These are phyloP conservation scores for Tuber borchii DNA, from an alignment of 495 filamentous ascomycete genomes.

Conservation along the genomic window DNA sequence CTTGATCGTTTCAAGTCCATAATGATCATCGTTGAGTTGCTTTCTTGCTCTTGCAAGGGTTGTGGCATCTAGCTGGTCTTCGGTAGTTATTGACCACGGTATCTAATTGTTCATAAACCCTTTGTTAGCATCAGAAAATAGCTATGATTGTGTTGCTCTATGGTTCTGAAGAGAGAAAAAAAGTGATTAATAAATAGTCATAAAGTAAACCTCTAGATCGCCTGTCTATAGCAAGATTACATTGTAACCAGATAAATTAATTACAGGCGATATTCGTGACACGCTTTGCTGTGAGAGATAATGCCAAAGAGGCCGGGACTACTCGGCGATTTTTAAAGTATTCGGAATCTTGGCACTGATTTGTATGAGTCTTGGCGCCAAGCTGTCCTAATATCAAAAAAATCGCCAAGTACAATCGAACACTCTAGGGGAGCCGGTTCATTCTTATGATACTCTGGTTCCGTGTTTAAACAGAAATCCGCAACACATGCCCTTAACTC, in stretches of 20 bases:
- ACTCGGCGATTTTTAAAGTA: no score
- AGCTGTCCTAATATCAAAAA: no score
- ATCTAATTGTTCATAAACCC: constrained; percentile 47
- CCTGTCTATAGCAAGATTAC: background rate
- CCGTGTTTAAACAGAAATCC: background rate
- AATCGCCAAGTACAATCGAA: no score
- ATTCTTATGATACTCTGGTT: background rate
- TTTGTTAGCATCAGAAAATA: constrained; percentile 16
- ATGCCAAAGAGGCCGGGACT: background rate
- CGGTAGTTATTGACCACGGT: constrained; percentile 80
- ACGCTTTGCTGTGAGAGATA: background rate
- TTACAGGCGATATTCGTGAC: background rate
- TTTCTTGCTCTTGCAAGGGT: constrained; percentile 73
- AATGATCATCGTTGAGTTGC: constrained; percentile 93
- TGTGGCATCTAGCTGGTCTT: constrained; percentile 76
- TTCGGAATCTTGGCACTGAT: no score
- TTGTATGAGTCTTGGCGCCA: no score
- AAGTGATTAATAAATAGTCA: background rate
- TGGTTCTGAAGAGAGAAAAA: background rate
- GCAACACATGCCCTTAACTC: background rate
- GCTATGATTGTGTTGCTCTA: background rate
- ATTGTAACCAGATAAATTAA: background rate
- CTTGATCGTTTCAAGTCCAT: constrained; percentile 95
- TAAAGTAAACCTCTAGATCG: background rate
- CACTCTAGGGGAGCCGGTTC: background rate